Percentiles rank a stretch among this genome's conserved stretches.
phyloP scores from a whole-genome alignment of 1,139 yeast species.

The Blastobotrys proliferans region DNA sequence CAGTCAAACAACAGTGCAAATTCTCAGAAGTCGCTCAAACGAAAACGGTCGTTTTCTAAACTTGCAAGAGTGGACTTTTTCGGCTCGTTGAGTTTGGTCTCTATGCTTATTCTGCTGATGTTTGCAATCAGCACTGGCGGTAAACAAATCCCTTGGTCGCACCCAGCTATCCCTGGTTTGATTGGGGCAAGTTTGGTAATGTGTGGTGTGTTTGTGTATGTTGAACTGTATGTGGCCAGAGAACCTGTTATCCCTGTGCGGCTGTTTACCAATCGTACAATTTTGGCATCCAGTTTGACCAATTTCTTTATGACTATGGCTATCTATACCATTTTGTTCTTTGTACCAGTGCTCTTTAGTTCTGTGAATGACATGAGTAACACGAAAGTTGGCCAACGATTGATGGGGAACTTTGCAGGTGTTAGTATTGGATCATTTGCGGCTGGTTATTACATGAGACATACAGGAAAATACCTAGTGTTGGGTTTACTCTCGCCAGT shows the following conservation, averaged over 20 bases:
- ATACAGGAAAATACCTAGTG: slow-evolving; percentile 61
- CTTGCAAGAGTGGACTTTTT: slow-evolving; percentile 56
- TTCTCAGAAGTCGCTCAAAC: too few relatives aligned
- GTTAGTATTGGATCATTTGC: slow-evolving; percentile 64
- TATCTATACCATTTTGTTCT: slow-evolving; percentile 52
- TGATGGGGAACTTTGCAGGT: slow-evolving; percentile 66
- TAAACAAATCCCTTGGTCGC: slow-evolving; percentile 43
- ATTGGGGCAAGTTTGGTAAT: slow-evolving; percentile 22
- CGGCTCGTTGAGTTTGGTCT: slow-evolving; percentile 62
- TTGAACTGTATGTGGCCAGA: slow-evolving; percentile 51
- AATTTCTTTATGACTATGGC: slow-evolving; percentile 64
- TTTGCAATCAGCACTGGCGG: slow-evolving; percentile 72
- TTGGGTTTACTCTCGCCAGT: slow-evolving; percentile 46
- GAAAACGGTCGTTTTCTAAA: too few relatives aligned
- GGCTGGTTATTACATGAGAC: slow-evolving; percentile 65
- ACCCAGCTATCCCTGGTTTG: slow-evolving; percentile 36
- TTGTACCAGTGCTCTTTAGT: slow-evolving; percentile 60
- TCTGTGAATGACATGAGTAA: slow-evolving; percentile 54
- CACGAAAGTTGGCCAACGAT: slow-evolving; percentile 57
- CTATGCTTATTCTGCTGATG: slow-evolving; percentile 49
- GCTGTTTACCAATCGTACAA: slow-evolving; percentile 53
- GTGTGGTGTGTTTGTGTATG: slow-evolving; percentile 40
- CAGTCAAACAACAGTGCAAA: too few relatives aligned
- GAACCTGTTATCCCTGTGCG: slow-evolving; percentile 68
- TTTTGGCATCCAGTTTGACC: slow-evolving; percentile 58